Evolutionary conservation across 768 basidiomycete genomes (phyloP), one percentile per base, ranked within the genome.

Genomic region (Kwoniella mangroviensis): DNA sequence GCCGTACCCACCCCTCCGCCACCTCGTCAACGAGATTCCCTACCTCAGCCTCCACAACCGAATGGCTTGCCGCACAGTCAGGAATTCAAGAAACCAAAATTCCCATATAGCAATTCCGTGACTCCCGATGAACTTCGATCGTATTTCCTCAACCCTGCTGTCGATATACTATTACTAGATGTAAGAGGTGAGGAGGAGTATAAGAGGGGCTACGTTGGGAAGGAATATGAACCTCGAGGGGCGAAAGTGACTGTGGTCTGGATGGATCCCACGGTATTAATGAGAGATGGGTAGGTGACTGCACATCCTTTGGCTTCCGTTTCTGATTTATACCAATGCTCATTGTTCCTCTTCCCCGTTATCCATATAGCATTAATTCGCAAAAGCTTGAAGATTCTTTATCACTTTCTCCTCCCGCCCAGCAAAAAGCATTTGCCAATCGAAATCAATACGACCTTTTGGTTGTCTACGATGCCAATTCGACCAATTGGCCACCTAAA

Each of bases 401-500:
- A 66, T 84, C 88, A 4, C 84, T 92, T 42, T 89, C 88, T 0
- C 92, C 95, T 1, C 85, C 86, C 45, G 80, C 86, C 49, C 95
- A 98, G 83, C 85, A 85, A 55, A 86, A 86, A 2, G 85, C 91
- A n/a, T 98, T 98, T 81, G 81, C 85, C 52, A 91, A 93, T 70
- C 91, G 96, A 51, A 88, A 94, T 77, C 90, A 91, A 75, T 96
- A 92, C 80, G 94, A 97, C 74, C 83, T 95, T 22, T 89, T 99
- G 26, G 92, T 90, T 17, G 85, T 98, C 3, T 94, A 94, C 81
- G 95, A 98, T 81, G 68, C 77, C 2, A 60, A 79, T 13, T 83
- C 83, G 77, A 87, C 60, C 81, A 85, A 40, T 89, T 92, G 56
- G 85, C 87, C 82, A 3, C 56, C 67, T 64, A 82, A 85, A 19